These are phyloP conservation scores for Apiospora aurea DNA, from an alignment of 2,329 filamentous ascomycete species.

Conservation along the genomic window DNA sequence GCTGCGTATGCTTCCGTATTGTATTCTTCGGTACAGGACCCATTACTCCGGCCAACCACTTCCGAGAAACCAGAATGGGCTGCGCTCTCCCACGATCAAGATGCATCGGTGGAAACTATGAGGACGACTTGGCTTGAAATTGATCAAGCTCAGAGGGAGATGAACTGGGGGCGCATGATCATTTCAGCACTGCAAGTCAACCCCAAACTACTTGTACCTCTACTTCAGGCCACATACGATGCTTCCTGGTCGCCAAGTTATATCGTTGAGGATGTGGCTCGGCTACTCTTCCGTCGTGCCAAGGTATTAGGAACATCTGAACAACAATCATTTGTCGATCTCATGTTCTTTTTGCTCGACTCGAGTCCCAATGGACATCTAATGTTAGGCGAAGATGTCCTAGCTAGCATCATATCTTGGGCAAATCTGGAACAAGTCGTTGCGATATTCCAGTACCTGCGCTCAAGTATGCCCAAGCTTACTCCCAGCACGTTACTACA, in stretches of 20 bases:
- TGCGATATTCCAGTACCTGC: conserved; percentile 33
- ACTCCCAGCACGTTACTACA: conserved; percentile 53
- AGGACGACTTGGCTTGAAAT: conserved; percentile 37
- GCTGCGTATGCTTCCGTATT: conserved; percentile 27
- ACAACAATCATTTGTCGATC: conserved; percentile 28
- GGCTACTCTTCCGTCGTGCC: conserved; percentile 33
- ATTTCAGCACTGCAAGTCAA: conserved; percentile 33
- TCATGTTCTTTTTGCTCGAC: conserved; percentile 35
- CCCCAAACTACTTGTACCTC: conserved; percentile 30
- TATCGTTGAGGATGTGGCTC: conserved; percentile 39
- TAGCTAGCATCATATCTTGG: conserved; percentile 31
- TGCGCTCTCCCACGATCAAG: conserved; percentile 1
- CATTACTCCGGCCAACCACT: background rate
- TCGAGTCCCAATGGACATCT: conserved; percentile 36
- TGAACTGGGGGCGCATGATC: conserved; percentile 38
- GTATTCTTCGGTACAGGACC: conserved; percentile 22
- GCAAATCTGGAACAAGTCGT: conserved; percentile 29
- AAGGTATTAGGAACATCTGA: background rate
- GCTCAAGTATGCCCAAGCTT: conserved; percentile 34
- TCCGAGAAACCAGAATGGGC: background rate
- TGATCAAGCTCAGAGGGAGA: conserved; percentile 32
- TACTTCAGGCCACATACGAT: conserved; percentile 39
- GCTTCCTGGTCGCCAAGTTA: conserved; percentile 40
- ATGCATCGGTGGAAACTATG: conserved; percentile 29
- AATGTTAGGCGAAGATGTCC: conserved; percentile 34